These are phyloP conservation scores for Syncephalastrum sp. DNA, from an alignment of 371 early-diverging fungal species.

Conservation along the genomic window DNA sequence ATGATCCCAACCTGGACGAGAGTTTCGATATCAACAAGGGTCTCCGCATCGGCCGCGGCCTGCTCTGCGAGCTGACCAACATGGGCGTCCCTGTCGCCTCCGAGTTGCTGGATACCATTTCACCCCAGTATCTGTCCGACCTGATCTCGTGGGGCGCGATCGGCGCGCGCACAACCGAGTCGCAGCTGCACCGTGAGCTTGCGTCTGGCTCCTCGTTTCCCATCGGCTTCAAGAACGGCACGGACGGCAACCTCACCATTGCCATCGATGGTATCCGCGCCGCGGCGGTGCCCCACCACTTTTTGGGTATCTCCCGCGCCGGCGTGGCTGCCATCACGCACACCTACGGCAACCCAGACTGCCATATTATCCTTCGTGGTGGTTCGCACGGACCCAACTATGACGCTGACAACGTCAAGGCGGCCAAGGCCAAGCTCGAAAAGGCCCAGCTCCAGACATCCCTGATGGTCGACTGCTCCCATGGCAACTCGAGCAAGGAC, in stretches of 20 bases:
- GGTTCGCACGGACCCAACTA: constrained; percentile 86
- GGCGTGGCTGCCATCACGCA: constrained; percentile 89
- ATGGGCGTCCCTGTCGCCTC: constrained; percentile 85
- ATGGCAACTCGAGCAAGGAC: constrained; percentile 79
- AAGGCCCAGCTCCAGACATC: constrained; percentile 57
- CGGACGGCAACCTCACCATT: constrained; percentile 84
- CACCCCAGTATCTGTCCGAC: constrained; percentile 93
- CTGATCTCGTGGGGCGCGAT: constrained; percentile 94
- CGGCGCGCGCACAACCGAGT: constrained; percentile 93
- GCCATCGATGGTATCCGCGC: constrained; percentile 93
- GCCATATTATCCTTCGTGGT: constrained; percentile 65
- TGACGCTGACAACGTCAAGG: constrained; percentile 57
- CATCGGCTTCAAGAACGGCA: constrained; percentile 96
- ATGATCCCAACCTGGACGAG: constrained; percentile 80
- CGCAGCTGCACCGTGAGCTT: constrained; percentile 92
- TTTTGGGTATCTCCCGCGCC: constrained; percentile 92
- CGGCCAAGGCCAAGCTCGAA: constrained; percentile 50
- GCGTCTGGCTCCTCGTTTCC: constrained; percentile 92
- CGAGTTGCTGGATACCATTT: constrained; percentile 92
- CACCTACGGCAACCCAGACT: constrained; percentile 80
- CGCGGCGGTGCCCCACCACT: constrained; percentile 83
- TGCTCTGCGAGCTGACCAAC: constrained; percentile 74
- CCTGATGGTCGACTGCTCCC: constrained; percentile 86
- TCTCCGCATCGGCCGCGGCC: constrained; percentile 77
- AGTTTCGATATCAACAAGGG: constrained; percentile 91